phyloP scores from a whole-genome alignment of 306 rosid genomes.

The Ormosia emarginata region DNA sequence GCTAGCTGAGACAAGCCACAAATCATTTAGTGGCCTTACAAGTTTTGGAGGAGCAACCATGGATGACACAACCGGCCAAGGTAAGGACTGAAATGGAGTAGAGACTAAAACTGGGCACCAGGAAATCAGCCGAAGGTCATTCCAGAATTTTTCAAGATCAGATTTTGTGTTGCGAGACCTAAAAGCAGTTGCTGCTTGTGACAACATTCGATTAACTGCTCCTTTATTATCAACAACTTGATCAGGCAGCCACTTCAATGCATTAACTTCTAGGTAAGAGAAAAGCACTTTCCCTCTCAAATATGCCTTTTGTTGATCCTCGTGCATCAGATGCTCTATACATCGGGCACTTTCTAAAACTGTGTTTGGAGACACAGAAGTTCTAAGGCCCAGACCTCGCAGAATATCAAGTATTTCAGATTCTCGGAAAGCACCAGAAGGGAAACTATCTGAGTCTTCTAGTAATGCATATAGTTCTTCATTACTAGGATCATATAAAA shows the following conservation, averaged over 20 bases:
- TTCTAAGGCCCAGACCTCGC: slow-evolving; percentile 84
- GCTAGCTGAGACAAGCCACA: slow-evolving; percentile 98
- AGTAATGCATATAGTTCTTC: slow-evolving; percentile 84
- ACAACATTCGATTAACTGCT: slow-evolving; percentile 71
- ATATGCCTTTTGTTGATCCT: slow-evolving; percentile 75
- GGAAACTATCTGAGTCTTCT: slow-evolving; percentile 75
- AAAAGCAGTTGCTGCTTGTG: slow-evolving; percentile 73
- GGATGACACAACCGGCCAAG: slow-evolving; percentile 90
- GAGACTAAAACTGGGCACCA: slow-evolving; percentile 90
- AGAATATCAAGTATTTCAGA: slow-evolving; percentile 68
- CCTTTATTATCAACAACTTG: slow-evolving; percentile 56
- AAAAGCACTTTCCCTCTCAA: slow-evolving; percentile 78
- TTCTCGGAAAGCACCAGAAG: slow-evolving; percentile 69
- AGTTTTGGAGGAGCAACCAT: slow-evolving; percentile 96
- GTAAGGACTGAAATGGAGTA: slow-evolving; percentile 75
- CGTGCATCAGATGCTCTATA: slow-evolving; percentile 68
- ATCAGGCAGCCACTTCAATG: slow-evolving; percentile 84
- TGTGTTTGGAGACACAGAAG: slow-evolving; percentile 75
- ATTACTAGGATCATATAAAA: slow-evolving; percentile 79
- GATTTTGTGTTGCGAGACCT: slow-evolving; percentile 61
- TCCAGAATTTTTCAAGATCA: slow-evolving; percentile 87
- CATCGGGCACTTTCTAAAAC: slow-evolving; percentile 76
- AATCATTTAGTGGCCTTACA: slow-evolving; percentile 67
- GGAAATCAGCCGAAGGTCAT: slow-evolving; percentile 69
- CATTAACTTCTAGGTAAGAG: slow-evolving; percentile 91